Conservation (phyloP, 805 yeast genomes). For the Candida xyloterini region DNA sequence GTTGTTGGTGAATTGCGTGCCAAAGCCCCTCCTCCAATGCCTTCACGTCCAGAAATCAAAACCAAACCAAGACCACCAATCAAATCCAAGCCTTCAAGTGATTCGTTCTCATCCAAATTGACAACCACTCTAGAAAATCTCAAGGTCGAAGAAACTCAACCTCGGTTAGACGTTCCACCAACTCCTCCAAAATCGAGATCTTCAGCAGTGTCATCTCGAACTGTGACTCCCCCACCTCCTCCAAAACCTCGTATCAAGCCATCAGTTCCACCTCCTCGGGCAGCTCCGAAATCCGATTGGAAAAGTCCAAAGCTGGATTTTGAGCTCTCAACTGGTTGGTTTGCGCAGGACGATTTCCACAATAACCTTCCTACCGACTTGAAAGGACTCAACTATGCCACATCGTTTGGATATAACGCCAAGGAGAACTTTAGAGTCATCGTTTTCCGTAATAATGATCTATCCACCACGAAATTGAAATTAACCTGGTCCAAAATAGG, state of each 20-base stretch:
- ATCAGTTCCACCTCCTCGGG: constrained; percentile 15
- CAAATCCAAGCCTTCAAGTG: neutral
- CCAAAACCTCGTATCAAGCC: constrained; percentile 14
- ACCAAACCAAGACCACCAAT: constrained; percentile 19
- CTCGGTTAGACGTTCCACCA: constrained; percentile 10
- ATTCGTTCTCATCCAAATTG: constrained; percentile 1
- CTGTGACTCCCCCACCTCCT: constrained; percentile 14
- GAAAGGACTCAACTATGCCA: constrained; percentile 35
- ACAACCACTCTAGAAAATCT: constrained; percentile 9
- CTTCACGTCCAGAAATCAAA: neutral
- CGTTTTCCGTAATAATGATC: constrained; percentile 41
- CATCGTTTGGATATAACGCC: constrained; percentile 29
- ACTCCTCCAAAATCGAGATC: constrained; percentile 35
- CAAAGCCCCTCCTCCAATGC: neutral
- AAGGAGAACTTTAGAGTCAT: constrained; percentile 32
- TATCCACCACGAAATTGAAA: constrained; percentile 36
- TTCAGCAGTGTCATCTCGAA: constrained; percentile 14
- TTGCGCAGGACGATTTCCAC: constrained; percentile 30
- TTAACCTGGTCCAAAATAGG: constrained; percentile 40
- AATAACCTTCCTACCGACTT: constrained; percentile 38
- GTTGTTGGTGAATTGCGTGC: constrained; percentile 1
- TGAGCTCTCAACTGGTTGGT: constrained; percentile 48
- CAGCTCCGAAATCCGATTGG: constrained; percentile 25
- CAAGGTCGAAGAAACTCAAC: constrained; percentile 12
- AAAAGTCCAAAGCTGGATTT: constrained; percentile 39